phyloP scores from a whole-genome alignment of 1,284 basidiomycete genomes.

The Leccinum angustisporum region DNA sequence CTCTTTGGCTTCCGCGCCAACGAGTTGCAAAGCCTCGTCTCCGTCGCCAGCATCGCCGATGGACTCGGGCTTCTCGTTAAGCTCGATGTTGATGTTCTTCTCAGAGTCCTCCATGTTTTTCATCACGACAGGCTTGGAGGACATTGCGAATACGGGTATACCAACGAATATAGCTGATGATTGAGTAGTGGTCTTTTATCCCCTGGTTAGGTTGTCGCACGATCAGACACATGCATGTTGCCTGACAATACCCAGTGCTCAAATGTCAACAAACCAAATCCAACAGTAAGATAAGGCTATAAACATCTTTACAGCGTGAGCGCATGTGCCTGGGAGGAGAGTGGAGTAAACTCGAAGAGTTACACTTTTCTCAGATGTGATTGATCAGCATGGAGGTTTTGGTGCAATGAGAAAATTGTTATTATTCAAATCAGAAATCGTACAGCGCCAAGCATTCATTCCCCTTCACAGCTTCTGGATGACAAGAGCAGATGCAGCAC shows the following conservation, averaged over 20 bases:
- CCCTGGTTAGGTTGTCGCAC: background rate
- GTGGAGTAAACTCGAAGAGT: conserved; percentile 1
- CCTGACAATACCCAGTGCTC: conserved; percentile 14
- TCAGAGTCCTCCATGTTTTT: conserved; percentile 16
- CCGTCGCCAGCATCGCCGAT: conserved; percentile 41
- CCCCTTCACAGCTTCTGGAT: conserved; percentile 76
- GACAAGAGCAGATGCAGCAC: conserved; percentile 88
- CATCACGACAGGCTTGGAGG: too few species aligned
- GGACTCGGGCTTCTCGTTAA: conserved; percentile 15
- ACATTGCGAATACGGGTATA: too few species aligned
- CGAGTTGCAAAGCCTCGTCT: conserved; percentile 61
- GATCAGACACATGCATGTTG: too few species aligned
- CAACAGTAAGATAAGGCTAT: conserved; percentile 20
- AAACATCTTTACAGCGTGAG: conserved; percentile 11
- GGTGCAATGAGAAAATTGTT: conserved; percentile 11
- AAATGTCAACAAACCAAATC: conserved; percentile 2
- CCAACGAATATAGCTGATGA: too few species aligned
- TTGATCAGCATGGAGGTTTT: conserved; percentile 3
- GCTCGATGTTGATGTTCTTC: conserved; percentile 13
- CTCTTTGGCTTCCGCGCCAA: conserved; percentile 49
- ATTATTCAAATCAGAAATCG: conserved; percentile 19
- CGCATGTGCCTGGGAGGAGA: conserved; percentile 2
- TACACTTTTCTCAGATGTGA: conserved; percentile 9
- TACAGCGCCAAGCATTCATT: conserved; percentile 26
- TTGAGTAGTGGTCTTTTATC: too few species aligned